Evolutionary conservation across 441 rosid genomes (phyloP), one percentile per base, ranked within the genome.

Genomic region (Pelargonium citronellum): DNA sequence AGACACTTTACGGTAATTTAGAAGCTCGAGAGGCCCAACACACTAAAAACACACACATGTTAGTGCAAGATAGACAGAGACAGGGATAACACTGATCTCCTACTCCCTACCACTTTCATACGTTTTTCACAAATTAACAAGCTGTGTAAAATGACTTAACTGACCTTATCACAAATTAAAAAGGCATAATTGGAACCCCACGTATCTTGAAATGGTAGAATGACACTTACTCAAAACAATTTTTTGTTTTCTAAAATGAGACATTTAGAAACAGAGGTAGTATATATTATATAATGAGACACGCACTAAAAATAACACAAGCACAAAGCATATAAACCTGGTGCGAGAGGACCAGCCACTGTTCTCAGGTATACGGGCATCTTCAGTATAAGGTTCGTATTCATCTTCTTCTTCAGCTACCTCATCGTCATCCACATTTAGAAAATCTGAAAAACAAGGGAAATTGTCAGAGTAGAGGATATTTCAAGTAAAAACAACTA

Each of bases 311-410:
- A 57, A 2, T 5, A 19, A 5, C 11, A 57, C 22, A 57, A 15
- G 16, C 3, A 43, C n/a, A 0, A 44, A 13, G 16, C n/a, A 46
- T 46, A 73, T 79, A 69, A 47, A 95, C 99, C 97, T 95, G 66
- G 99, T 91, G 69, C 98, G 98, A 66, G 97, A 88, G 79, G 98
- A 92, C 99, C 99, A 95, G 37, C 99, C 96, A 80, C 84, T 91
- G 71, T 92, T 95, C 72, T 92, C 99, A 57, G 88, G 85, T 79
- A 92, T 84, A 72, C 74, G 81, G 70, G 87, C 67, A 30, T 88
- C 95, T 64, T 91, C 95, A 69, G 77, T 79, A 74, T 80, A 67
- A 34, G 83, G 81, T 73, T 74, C 57, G 22, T 79, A 90, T 70
- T 87, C 87, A 60, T 91, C 87, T 67, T 86, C 85, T 64, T 91